A percentile compares a stretch with the other conserved stretches of the same genome.
Conservation (phyloP, 306 rosid genomes). For the Begonia fuchsioides region DNA sequence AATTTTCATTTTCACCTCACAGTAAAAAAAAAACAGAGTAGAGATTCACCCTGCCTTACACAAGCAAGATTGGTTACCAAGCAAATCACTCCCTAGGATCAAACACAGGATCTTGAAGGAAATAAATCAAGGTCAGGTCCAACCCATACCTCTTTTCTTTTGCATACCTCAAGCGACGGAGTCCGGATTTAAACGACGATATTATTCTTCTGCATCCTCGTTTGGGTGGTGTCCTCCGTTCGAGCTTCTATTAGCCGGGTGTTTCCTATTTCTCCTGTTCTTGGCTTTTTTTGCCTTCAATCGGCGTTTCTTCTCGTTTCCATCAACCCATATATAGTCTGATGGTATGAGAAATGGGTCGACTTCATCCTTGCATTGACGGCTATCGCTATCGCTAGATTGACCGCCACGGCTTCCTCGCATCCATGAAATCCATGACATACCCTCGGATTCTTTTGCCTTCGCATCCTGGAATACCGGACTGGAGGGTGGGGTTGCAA, state of each 20-base stretch:
- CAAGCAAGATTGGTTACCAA: constrained; percentile 37
- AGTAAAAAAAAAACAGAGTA: constrained; percentile 17
- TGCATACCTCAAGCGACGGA: constrained; percentile 15
- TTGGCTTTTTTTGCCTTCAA: constrained; percentile 88
- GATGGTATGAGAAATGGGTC: constrained; percentile 90
- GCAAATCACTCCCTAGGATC: constrained; percentile 32
- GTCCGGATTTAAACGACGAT: constrained; percentile 8
- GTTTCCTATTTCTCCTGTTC: constrained; percentile 73
- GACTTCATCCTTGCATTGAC: constrained; percentile 62
- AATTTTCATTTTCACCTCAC: constrained; percentile 43
- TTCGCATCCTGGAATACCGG: constrained; percentile 92
- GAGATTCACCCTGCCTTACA: constrained; percentile 34
- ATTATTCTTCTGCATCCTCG: constrained; percentile 55
- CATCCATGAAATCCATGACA: constrained; percentile 98
- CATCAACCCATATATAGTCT: constrained; percentile 92
- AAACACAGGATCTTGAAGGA: constrained; percentile 30
- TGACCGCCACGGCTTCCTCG: constrained; percentile 81
- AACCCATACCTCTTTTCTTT: constrained; percentile 28
- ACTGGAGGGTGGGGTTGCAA: constrained; percentile 94
- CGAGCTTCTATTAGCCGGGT: constrained; percentile 30
- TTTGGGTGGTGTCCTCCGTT: constrained; percentile 45
- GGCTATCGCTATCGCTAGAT: constrained; percentile 81
- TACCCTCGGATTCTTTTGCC: constrained; percentile 73
- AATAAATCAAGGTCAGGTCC: constrained; percentile 39
- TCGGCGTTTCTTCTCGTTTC: constrained; percentile 87